Conservation (phyloP, 2,329 filamentous ascomycete genomes). For the Trichoderma harzianum region DNA sequence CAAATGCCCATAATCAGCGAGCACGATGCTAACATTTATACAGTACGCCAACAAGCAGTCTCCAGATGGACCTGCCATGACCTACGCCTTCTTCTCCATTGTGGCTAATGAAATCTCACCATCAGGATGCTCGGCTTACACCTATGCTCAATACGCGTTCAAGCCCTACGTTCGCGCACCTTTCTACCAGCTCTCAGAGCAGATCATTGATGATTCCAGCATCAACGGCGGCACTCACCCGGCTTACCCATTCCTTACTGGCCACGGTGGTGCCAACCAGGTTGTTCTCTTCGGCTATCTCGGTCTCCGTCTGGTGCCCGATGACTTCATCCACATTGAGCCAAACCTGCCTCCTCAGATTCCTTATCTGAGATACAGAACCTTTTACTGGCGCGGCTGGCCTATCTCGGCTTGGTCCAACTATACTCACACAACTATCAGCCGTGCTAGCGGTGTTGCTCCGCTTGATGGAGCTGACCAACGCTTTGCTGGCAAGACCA, state of each 20-base stretch:
- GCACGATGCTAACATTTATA: constrained; percentile 46
- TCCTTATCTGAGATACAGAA: constrained; percentile 44
- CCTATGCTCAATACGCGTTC: constrained; percentile 61
- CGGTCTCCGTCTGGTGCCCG: constrained; percentile 58
- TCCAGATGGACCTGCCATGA: constrained; percentile 68
- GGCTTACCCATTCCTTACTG: constrained; percentile 68
- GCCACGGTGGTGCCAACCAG: constrained; percentile 67
- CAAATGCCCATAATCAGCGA: constrained; percentile 34
- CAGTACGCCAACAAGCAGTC: constrained; percentile 33
- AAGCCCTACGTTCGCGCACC: constrained; percentile 62
- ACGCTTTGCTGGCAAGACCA: constrained; percentile 50
- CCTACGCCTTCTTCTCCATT: constrained; percentile 66
- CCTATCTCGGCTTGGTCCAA: constrained; percentile 26
- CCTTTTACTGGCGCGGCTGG: constrained; percentile 31
- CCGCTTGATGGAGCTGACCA: constrained; percentile 50
- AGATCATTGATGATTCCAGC: constrained; percentile 60
- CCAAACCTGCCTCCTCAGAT: constrained; percentile 58
- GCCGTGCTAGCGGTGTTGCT: constrained; percentile 31
- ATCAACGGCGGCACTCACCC: constrained; percentile 50
- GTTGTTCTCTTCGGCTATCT: constrained; percentile 65
- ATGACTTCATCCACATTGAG: constrained; percentile 56
- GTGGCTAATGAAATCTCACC: constrained; percentile 63
- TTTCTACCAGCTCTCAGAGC: constrained; percentile 69
- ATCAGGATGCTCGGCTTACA: constrained; percentile 65
- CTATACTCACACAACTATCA: constrained; percentile 26